A percentile compares a stretch with the other conserved stretches of the same genome.
phyloP scores from a whole-genome alignment of 2,329 filamentous ascomycete genomes.

The Chalaropsis thielavioides region DNA sequence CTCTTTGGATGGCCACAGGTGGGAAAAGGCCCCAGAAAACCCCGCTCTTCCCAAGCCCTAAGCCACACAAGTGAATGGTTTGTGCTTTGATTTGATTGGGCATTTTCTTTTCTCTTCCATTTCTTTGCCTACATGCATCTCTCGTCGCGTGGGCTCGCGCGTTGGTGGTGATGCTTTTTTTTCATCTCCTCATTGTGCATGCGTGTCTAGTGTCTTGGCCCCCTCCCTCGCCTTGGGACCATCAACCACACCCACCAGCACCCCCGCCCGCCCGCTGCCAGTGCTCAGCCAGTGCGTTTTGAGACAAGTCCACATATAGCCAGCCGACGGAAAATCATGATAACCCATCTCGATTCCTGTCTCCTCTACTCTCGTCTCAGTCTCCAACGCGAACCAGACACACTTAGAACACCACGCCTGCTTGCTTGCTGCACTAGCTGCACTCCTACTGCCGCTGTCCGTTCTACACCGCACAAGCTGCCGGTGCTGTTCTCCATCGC shows the following conservation, averaged over 20 bases:
- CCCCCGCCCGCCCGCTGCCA: background rate
- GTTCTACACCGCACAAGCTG: background rate
- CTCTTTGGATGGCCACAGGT: background rate
- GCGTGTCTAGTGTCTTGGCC: no score
- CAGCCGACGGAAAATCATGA: background rate
- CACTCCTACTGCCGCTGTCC: background rate
- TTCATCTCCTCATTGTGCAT: background rate
- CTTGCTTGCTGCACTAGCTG: background rate
- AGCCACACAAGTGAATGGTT: background rate
- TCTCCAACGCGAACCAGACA: background rate
- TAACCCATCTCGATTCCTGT: background rate
- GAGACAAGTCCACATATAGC: background rate
- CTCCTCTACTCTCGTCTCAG: no score
- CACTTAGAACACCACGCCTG: background rate
- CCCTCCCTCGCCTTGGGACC: no score
- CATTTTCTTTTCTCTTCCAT: background rate
- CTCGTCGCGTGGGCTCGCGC: background rate
- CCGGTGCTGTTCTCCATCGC: background rate
- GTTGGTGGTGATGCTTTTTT: background rate
- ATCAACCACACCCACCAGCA: background rate
- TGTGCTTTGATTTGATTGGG: conserved; percentile 1
- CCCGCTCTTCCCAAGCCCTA: background rate
- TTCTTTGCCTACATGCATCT: background rate
- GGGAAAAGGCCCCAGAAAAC: background rate
- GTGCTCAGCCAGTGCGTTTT: background rate